phyloP scores from a whole-genome alignment of 257 asterid genomes.

The Paraleonurus japonicus region DNA sequence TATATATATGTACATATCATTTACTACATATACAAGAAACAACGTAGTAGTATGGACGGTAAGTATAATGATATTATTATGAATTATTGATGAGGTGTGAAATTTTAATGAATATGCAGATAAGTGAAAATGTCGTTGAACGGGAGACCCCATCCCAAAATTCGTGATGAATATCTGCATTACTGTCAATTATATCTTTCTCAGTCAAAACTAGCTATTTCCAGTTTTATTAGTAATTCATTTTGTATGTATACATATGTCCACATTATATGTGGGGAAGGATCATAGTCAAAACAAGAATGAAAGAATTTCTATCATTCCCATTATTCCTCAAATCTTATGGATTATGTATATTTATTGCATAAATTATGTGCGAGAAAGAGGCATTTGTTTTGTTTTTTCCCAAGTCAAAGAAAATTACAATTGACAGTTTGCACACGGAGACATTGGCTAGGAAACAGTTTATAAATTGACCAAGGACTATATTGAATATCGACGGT shows the following conservation, averaged over 20 bases:
- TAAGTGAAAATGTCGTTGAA: slow-evolving; percentile 62
- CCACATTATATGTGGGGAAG: slow-evolving; percentile 9
- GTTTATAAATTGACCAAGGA: background rate
- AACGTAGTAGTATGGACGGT: too few species aligned
- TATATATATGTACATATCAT: too few species aligned
- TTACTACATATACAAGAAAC: too few species aligned
- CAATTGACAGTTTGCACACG: slow-evolving; percentile 1
- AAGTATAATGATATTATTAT: too few species aligned
- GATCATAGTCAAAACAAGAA: slow-evolving; percentile 34
- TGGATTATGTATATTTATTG: background rate
- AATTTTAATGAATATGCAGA: background rate
- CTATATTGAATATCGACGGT: background rate
- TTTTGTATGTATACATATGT: slow-evolving; percentile 6
- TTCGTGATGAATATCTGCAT: slow-evolving; percentile 50
- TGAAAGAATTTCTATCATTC: slow-evolving; percentile 26
- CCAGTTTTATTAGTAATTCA: background rate
- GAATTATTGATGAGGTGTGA: background rate
- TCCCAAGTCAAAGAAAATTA: slow-evolving; percentile 14
- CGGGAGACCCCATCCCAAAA: slow-evolving; percentile 51
- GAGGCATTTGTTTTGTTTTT: slow-evolving; percentile 15
- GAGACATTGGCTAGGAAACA: background rate
- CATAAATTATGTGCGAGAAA: slow-evolving; percentile 12
- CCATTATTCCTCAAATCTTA: slow-evolving; percentile 11
- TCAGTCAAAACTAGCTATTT: slow-evolving; percentile 25
- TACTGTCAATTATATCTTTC: slow-evolving; percentile 38